A percentile compares a stretch with the other conserved stretches of the same genome.
Evolutionary conservation across 495 filamentous ascomycete species (phyloP).

Genomic region (Penicillium coprophilum): DNA sequence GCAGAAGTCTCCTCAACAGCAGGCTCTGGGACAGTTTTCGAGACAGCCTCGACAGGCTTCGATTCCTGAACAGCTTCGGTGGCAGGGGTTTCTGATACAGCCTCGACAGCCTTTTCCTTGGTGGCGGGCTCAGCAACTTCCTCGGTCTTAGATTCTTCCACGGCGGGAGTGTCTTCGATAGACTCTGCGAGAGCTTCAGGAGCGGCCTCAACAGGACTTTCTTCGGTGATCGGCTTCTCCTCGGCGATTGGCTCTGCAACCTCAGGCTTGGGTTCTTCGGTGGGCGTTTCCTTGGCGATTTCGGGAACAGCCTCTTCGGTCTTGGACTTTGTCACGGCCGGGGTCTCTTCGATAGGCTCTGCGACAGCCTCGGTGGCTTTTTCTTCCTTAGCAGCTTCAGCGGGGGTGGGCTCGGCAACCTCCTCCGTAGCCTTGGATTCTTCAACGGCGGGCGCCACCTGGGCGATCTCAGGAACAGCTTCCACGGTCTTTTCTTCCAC

Average conservation of each 20-base stretch:
- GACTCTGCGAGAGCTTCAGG: constrained; percentile 11
- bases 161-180: constrained; percentile 10
- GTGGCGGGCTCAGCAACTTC: neutral
- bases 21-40: neutral
- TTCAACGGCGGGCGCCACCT: constrained; percentile 16
- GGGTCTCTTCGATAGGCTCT: constrained; percentile 12
- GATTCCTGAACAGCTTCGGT: neutral
- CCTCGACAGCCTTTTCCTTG: neutral
- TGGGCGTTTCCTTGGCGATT: constrained; percentile 1
- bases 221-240: constrained; percentile 12
- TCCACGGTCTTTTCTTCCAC: neutral
- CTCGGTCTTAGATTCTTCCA: constrained; percentile 1
- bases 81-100: no score
- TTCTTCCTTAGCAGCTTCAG: neutral
- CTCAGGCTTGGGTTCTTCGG: constrained; percentile 16
- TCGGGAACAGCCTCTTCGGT: constrained; percentile 9
- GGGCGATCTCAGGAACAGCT: neutral
- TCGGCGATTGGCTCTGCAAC: constrained; percentile 15
- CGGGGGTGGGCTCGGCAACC: neutral
- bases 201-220: neutral
- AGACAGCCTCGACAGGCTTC: neutral
- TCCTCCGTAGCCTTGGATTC: constrained; percentile 6
- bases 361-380: constrained; percentile 13
- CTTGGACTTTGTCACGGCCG: constrained; percentile 1
- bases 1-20: neutral